These are phyloP conservation scores for Ramaria sp. DNA, from an alignment of 768 basidiomycete genomes.

Conservation along the genomic window DNA sequence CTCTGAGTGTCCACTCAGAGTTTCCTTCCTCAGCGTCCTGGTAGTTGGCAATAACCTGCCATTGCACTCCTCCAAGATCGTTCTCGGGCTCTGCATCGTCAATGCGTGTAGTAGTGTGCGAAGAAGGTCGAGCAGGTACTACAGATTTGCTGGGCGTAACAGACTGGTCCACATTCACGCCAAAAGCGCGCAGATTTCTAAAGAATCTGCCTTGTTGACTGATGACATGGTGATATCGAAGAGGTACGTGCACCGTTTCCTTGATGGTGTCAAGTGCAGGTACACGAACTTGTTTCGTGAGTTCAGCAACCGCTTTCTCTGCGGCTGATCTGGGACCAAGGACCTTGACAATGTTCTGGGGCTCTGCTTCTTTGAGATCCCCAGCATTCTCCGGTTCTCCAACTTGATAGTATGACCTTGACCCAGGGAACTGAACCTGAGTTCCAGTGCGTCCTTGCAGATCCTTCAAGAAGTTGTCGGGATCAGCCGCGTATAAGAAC, in stretches of 20 bases:
- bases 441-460: slow-evolving; percentile 72
- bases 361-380: slow-evolving; percentile 58
- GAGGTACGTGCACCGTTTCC: slow-evolving; percentile 57
- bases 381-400: slow-evolving; percentile 69
- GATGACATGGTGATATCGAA: slow-evolving; percentile 80
- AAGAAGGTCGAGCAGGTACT: slow-evolving; percentile 44
- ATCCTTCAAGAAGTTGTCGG: slow-evolving; percentile 25
- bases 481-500: background rate
- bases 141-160: slow-evolving; percentile 46
- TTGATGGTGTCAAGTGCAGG: slow-evolving; percentile 41
- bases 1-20: slow-evolving; percentile 76
- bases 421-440: slow-evolving; percentile 93
- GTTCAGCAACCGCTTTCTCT: slow-evolving; percentile 64
- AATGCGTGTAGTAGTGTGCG: slow-evolving; percentile 58
- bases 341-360: slow-evolving; percentile 82
- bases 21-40: slow-evolving; percentile 74
- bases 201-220: slow-evolving; percentile 85
- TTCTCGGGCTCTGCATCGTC: slow-evolving; percentile 57
- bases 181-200: slow-evolving; percentile 70
- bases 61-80: slow-evolving; percentile 37
- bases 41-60: slow-evolving; percentile 75
- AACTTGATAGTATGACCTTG: slow-evolving; percentile 72
- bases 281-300: slow-evolving; percentile 40
- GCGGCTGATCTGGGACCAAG: slow-evolving; percentile 70
- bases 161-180: slow-evolving; percentile 77